Conservation (phyloP, 176 grass and related monocot genomes). For the Oryza australiensis region DNA sequence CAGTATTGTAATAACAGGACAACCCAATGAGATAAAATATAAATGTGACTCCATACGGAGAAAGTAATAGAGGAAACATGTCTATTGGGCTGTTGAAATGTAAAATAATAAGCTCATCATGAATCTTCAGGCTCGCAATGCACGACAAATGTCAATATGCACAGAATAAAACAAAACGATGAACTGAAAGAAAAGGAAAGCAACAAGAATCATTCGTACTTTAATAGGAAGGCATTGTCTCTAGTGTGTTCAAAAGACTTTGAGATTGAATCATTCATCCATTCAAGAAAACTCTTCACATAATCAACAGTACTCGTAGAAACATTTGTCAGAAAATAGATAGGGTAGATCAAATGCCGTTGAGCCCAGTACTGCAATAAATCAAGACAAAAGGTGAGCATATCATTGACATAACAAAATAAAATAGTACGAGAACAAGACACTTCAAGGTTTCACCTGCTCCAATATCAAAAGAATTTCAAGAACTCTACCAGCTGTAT, state of each 20-base stretch:
- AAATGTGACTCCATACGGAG: background rate
- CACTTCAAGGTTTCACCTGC: conserved; percentile 52
- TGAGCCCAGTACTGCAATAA: conserved; percentile 84
- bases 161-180: conserved; percentile 9
- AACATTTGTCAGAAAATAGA: conserved; percentile 97
- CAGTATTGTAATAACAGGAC: conserved; percentile 1
- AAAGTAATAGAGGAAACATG: background rate
- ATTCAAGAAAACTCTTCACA: conserved; percentile 99
- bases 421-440: background rate
- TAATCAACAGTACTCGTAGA: conserved; percentile 82
- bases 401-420: conserved; percentile 1
- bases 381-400: conserved; percentile 43
- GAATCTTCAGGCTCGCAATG: background rate
- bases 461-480: conserved; percentile 94
- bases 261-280: conserved; percentile 93
- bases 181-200: background rate
- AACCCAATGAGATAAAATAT: conserved; percentile 1
- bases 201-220: conserved; percentile 45
- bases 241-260: conserved; percentile 90
- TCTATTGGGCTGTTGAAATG: background rate
- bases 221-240: conserved; percentile 87
- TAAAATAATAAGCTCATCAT: background rate
- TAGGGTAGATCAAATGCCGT: conserved; percentile 69
- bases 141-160: background rate
- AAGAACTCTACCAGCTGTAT: conserved; percentile 91